phyloP scores from a whole-genome alignment of 2,329 filamentous ascomycete genomes.

The Fusarium goolgardi region DNA sequence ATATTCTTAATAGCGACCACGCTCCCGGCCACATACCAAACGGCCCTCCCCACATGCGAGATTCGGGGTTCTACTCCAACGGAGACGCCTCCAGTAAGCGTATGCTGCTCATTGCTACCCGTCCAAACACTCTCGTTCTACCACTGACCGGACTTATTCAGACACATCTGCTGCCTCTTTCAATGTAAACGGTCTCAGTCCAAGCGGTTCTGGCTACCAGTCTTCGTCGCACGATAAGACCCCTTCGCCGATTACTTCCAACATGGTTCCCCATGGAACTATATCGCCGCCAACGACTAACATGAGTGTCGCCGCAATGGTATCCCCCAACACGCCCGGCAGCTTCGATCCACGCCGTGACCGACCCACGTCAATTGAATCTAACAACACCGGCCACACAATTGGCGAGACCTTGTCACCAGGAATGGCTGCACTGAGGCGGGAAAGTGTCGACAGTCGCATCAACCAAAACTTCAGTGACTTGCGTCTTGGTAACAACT shows the following conservation, averaged over 20 bases:
- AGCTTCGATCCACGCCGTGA: slow-evolving; percentile 58
- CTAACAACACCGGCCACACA: slow-evolving; percentile 46
- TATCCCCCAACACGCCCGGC: slow-evolving; percentile 67
- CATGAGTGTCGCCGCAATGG: slow-evolving; percentile 75
- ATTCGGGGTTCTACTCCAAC: slow-evolving; percentile 60
- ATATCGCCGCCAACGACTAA: slow-evolving; percentile 67
- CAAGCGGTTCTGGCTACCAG: slow-evolving; percentile 61
- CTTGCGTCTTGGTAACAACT: slow-evolving; percentile 72
- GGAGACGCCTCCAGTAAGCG: slow-evolving; percentile 58
- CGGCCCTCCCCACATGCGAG: slow-evolving; percentile 52
- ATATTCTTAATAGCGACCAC: slow-evolving; percentile 55
- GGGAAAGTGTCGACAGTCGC: slow-evolving; percentile 83
- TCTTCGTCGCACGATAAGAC: slow-evolving; percentile 67
- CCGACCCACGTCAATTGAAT: slow-evolving; percentile 54
- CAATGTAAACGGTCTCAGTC: slow-evolving; percentile 54
- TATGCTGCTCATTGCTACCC: slow-evolving; percentile 45
- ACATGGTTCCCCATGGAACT: slow-evolving; percentile 63
- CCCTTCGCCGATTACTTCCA: slow-evolving; percentile 67
- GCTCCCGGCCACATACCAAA: slow-evolving; percentile 43
- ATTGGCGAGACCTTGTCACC: slow-evolving; percentile 54
- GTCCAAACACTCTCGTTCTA: slow-evolving; percentile 20
- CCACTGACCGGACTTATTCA: slow-evolving; percentile 42
- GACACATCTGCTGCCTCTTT: slow-evolving; percentile 57
- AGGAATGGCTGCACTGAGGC: slow-evolving; percentile 63
- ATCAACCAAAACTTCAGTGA: slow-evolving; percentile 79